Evolutionary conservation across 139 green algal species (phyloP).

Genomic region (Eudorina sp.): DNA sequence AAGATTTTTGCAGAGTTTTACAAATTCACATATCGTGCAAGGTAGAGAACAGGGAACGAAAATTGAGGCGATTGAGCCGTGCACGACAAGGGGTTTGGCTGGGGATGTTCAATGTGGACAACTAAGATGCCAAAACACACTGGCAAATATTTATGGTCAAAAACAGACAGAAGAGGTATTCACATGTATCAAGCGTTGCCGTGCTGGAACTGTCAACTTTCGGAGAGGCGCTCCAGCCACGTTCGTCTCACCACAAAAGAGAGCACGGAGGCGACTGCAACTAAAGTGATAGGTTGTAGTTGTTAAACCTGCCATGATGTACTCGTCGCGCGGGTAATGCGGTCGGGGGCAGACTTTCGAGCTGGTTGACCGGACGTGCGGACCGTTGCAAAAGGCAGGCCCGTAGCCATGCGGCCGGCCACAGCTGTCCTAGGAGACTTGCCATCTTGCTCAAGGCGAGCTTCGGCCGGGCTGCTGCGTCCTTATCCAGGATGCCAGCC

Average conservation of each 20-base stretch:
- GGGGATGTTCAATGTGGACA: no score
- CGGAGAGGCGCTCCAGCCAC: not conserved
- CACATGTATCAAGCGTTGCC: not conserved
- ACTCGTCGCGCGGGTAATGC: not conserved
- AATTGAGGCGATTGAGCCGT: no score
- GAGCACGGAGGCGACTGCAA: not conserved
- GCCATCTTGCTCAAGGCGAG: not conserved
- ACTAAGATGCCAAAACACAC: no score
- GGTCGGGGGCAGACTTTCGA: not conserved
- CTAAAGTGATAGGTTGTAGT: not conserved
- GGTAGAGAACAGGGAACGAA: no score
- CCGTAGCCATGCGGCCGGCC: not conserved
- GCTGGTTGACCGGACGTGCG: slow-evolving; percentile 14
- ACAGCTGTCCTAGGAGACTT: slow-evolving; percentile 2
- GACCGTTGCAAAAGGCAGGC: not conserved
- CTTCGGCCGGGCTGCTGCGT: slow-evolving; percentile 2
- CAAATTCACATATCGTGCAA: no score
- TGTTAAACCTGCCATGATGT: not conserved
- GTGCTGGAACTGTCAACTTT: slow-evolving; percentile 20
- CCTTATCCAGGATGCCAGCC: slow-evolving; percentile 8
- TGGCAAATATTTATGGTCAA: no score
- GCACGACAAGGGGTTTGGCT: no score
- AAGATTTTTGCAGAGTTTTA: no score
- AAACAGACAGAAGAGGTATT: no score
- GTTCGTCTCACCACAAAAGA: not conserved